phyloP scores from a whole-genome alignment of 2,329 filamentous ascomycete genomes.

The Arthrinium phaeospermum region DNA sequence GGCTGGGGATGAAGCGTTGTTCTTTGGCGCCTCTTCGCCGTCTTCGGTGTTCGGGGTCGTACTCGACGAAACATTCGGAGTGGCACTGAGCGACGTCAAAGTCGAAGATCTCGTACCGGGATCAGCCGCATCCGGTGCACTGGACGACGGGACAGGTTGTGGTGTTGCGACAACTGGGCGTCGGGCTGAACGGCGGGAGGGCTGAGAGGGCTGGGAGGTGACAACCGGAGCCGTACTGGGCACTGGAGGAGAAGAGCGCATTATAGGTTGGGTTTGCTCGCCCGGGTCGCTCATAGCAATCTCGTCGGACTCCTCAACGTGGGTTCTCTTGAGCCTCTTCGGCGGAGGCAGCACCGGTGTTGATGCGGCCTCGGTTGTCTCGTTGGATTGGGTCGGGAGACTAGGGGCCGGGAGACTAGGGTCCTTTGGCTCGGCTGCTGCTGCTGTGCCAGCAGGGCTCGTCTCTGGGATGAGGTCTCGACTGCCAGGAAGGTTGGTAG shows the following conservation, averaged over 20 bases:
- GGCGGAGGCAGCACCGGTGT: not conserved
- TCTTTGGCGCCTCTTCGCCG: constrained; percentile 22
- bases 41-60: constrained; percentile 35
- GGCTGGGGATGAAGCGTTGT: constrained; percentile 39
- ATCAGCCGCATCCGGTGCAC: not conserved
- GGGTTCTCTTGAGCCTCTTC: not conserved
- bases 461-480: constrained; percentile 11
- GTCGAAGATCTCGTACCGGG: constrained; percentile 33
- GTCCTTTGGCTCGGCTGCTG: not conserved
- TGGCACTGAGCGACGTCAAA: constrained; percentile 35
- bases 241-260: constrained; percentile 18
- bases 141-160: not conserved
- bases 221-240: constrained; percentile 23
- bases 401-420: not conserved
- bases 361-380: not conserved
- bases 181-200: constrained; percentile 1
- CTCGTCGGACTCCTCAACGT: not conserved
- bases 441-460: constrained; percentile 20
- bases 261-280: not conserved
- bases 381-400: not conserved
- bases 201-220: not conserved
- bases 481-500: not conserved
- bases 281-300: not conserved
- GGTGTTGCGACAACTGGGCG: not conserved
- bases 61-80: constrained; percentile 34